Percentiles rank a stretch among this genome's conserved stretches.
Evolutionary conservation across 2,329 filamentous ascomycete species (phyloP).

Genomic region (Apiospora phragmitis): DNA sequence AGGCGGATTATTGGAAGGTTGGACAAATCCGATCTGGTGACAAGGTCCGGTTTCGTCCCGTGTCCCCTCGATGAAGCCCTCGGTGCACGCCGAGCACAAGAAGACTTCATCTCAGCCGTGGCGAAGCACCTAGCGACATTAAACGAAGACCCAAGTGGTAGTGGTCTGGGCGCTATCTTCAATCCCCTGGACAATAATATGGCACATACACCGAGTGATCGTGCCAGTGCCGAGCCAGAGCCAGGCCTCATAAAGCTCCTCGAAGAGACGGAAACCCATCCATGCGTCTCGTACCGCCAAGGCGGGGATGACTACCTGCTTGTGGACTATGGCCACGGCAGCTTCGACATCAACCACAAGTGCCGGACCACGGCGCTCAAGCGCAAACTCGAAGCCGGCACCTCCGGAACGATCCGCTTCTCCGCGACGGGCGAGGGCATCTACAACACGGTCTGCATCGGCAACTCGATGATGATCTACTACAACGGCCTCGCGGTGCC

Average conservation of each 20-base stretch:
- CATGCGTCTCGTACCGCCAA: conserved; percentile 41
- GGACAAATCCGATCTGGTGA: conserved; percentile 63
- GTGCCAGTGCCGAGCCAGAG: neutral
- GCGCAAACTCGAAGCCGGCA: conserved; percentile 40
- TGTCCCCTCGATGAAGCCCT: conserved; percentile 55
- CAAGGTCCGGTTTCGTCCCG: conserved; percentile 48
- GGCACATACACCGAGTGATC: no score
- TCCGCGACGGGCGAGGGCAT: conserved; percentile 32
- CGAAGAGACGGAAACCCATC: conserved; percentile 34
- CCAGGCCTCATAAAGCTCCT: conserved; percentile 19
- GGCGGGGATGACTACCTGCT: conserved; percentile 53
- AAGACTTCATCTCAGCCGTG: neutral
- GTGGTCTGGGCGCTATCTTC: neutral
- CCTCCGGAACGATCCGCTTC: conserved; percentile 35
- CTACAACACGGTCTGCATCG: conserved; percentile 52
- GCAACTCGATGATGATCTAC: conserved; percentile 44
- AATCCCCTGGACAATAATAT: neutral
- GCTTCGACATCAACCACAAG: conserved; percentile 57
- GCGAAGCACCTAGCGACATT: neutral
- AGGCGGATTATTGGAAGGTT: conserved; percentile 61
- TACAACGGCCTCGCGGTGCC: conserved; percentile 43
- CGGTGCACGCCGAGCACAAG: neutral
- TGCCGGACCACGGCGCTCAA: conserved; percentile 56
- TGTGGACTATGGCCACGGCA: conserved; percentile 57
- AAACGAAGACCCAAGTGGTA: no score